Percentiles rank a stretch among this genome's conserved stretches.
Conservation (phyloP, 495 filamentous ascomycete species). For the Neurospora sp. region DNA sequence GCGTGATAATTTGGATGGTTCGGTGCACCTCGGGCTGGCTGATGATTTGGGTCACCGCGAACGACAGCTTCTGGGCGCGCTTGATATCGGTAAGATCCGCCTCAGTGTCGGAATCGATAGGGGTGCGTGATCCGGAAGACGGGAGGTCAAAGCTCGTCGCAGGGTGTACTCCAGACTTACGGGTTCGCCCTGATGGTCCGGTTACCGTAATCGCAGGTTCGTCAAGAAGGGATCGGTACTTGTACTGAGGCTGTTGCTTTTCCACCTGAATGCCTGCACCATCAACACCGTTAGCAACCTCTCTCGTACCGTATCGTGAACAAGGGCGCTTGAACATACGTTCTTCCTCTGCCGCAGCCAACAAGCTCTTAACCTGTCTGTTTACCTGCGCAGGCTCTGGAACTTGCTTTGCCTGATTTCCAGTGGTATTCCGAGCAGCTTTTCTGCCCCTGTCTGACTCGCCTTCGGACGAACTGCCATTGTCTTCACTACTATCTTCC, state of each 20-base stretch:
- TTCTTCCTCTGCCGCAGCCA: conserved; percentile 69
- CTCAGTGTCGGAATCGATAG: conserved; percentile 79
- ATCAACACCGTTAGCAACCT: conserved; percentile 8
- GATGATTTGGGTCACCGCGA: conserved; percentile 68
- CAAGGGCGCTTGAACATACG: conserved; percentile 42
- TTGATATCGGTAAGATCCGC: conserved; percentile 74
- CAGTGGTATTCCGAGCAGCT: conserved; percentile 17
- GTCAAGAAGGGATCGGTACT: conserved; percentile 46
- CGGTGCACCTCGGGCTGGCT: conserved; percentile 66
- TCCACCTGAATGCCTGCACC: conserved; percentile 31
- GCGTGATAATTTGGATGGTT: conserved; percentile 76
- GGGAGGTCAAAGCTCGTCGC: conserved; percentile 65
- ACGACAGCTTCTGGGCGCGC: conserved; percentile 71
- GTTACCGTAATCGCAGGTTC: conserved; percentile 58
- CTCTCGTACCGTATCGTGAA: neutral
- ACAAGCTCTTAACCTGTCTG: conserved; percentile 41
- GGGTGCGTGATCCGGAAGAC: conserved; percentile 53
- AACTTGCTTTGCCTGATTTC: conserved; percentile 21
- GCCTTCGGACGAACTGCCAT: conserved; percentile 41
- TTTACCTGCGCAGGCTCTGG: conserved; percentile 17
- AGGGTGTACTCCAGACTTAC: conserved; percentile 66
- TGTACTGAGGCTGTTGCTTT: conserved; percentile 25
- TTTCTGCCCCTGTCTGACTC: conserved; percentile 43
- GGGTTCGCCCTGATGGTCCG: conserved; percentile 42
- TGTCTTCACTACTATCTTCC: conserved; percentile 45